phyloP scores from a whole-genome alignment of 2,329 filamentous ascomycete species.

The Pseudopithomyces maydicus region DNA sequence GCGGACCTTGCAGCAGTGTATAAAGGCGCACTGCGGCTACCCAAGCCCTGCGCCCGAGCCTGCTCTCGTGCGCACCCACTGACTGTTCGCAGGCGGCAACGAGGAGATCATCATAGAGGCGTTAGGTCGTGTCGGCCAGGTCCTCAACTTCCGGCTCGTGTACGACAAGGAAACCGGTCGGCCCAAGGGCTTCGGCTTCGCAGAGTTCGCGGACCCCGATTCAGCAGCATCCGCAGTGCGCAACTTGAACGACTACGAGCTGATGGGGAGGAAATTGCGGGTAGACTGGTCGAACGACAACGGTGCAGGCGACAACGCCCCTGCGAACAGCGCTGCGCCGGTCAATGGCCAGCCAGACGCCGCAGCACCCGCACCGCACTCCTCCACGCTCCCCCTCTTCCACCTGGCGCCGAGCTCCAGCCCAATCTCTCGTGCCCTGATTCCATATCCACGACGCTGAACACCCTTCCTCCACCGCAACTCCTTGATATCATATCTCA shows the following conservation, averaged over 20 bases:
- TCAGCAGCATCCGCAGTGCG: slow-evolving; percentile 90
- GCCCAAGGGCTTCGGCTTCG: slow-evolving; percentile 95
- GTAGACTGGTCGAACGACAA: slow-evolving; percentile 97
- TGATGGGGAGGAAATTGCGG: slow-evolving; percentile 91
- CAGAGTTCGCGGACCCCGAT: slow-evolving; percentile 93
- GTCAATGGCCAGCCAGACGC: slow-evolving; percentile 48
- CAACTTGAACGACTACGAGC: slow-evolving; percentile 92
- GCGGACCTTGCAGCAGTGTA: slow-evolving; percentile 17
- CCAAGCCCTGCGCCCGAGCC: neutral
- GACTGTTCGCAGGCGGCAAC: slow-evolving; percentile 70
- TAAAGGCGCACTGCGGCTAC: neutral
- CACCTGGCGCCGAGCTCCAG: slow-evolving; percentile 81
- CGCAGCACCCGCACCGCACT: slow-evolving; percentile 44
- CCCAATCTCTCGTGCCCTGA: slow-evolving; percentile 84
- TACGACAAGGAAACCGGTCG: slow-evolving; percentile 94
- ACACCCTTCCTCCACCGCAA: slow-evolving; percentile 82
- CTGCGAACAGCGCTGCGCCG: slow-evolving; percentile 49
- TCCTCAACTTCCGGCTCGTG: slow-evolving; percentile 89
- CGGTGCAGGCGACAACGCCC: slow-evolving; percentile 64
- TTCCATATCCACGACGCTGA: slow-evolving; percentile 88
- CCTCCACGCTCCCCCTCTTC: slow-evolving; percentile 75
- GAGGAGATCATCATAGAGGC: slow-evolving; percentile 97
- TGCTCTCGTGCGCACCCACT: slow-evolving; percentile 16
- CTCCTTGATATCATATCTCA: slow-evolving; percentile 91
- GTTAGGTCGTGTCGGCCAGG: slow-evolving; percentile 86